Conservation (phyloP, 306 rosid genomes). For the Canavalia gladiata region DNA sequence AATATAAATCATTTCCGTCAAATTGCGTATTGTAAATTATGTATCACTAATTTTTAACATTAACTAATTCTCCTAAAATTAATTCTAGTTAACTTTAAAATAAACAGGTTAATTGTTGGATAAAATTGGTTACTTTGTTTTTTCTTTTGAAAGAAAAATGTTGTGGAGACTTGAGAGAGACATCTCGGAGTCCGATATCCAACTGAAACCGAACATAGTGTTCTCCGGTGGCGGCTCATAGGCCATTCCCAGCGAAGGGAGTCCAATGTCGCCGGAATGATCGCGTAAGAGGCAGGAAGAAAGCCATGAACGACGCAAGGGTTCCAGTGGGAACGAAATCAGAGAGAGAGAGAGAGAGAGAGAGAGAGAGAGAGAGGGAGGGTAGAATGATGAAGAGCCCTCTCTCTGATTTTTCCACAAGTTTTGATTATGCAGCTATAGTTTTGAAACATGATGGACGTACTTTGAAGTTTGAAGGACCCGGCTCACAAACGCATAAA, state of each 20-base stretch:
- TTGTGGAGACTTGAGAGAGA: slow-evolving; percentile 23
- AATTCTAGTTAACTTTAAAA: no score
- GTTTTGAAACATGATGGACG: slow-evolving; percentile 25
- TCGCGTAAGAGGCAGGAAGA: slow-evolving; percentile 37
- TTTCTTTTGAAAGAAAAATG: neutral
- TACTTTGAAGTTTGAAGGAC: slow-evolving; percentile 50
- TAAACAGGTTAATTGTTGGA: no score
- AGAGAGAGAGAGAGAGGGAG: neutral
- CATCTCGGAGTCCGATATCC: slow-evolving; percentile 52
- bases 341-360: no score
- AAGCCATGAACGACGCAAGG: slow-evolving; percentile 49
- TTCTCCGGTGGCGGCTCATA: slow-evolving; percentile 47
- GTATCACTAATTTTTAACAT: no score
- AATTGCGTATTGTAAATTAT: no score
- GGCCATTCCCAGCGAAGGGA: slow-evolving; percentile 56
- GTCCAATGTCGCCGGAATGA: slow-evolving; percentile 44
- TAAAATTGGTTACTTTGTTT: slow-evolving; percentile 25
- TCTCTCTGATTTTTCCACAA: slow-evolving; percentile 32
- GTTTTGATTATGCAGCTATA: slow-evolving; percentile 41
- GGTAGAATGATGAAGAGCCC: slow-evolving; percentile 41
- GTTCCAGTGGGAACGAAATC: slow-evolving; percentile 40
- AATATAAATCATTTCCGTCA: no score
- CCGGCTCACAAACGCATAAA: slow-evolving; percentile 41
- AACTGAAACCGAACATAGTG: slow-evolving; percentile 51
- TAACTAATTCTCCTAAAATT: no score